Evolutionary conservation across 2,329 filamentous ascomycete genomes (phyloP), one percentile per base, ranked within the genome.

Genomic region (Fusarium marasasianum): DNA sequence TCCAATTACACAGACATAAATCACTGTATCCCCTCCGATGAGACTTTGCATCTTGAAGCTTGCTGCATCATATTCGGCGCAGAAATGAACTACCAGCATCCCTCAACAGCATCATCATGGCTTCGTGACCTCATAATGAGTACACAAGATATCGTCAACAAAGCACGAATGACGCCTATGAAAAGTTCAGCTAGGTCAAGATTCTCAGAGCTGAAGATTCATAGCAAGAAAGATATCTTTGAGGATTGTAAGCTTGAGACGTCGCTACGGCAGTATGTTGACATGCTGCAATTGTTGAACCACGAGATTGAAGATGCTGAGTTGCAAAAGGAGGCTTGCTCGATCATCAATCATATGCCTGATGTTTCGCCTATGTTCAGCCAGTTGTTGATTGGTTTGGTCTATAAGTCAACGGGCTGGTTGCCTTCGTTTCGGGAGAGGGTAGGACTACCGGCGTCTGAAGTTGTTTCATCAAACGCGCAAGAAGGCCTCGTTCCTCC

Each of bases 41-140:
- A 78, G 1, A 71, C 63, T 6, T 62, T 81, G 1, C 76, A 79
- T 8, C 62, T 75, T 0, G 79, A 80, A 37, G 75, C 75, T 4
- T 80, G 79, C n/a, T 76, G 72, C 9, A 73, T 81, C 13, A 76
- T 81, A 6, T 78, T 80, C 12, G 79, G 78, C 1, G 76, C 79
- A 0, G 77, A 81, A 8, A 65, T 78, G 9, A 57, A 63, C 3
- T 53, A 64, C 1, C 26, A 38, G 1, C 33, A 57, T 3, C 51
- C 55, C 2, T 29, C 35, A 15, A 26, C 17, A 3, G 61, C 67
- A 1, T 48, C 40, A 2, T 81, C 79, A 0, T 81, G 80, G 80
- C 45, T 81, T 1, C 69, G 77, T 0, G 79, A 81, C 4, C 43
- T 80, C 0, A 58, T 81, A 29, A 64, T 78, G 60, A 63, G 68